Evolutionary conservation across 805 yeast genomes (phyloP).

Genomic region (Metahyphopichia silvanorum): DNA sequence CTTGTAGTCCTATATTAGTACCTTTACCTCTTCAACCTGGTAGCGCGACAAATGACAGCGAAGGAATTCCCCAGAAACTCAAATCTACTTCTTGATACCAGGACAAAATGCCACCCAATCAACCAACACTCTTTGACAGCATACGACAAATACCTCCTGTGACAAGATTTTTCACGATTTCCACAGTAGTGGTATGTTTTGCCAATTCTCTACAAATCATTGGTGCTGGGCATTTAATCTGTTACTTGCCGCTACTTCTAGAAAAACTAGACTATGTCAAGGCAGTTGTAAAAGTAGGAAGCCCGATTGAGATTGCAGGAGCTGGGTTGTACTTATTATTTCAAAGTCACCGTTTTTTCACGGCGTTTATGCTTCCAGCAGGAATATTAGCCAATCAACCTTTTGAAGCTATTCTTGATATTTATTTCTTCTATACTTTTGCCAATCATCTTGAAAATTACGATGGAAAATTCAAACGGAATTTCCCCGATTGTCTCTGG

Average conservation of each 20-base stretch:
- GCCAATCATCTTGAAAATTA: conserved; percentile 51
- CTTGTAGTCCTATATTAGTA: no score
- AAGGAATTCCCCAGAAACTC: not conserved
- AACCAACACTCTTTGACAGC: conserved; percentile 14
- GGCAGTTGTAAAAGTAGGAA: conserved; percentile 2
- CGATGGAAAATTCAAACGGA: conserved; percentile 43
- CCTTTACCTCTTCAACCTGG: no score
- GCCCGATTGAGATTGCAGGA: conserved; percentile 2
- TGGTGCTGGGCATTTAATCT: conserved; percentile 9
- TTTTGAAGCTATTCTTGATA: conserved; percentile 38
- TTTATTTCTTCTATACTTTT: conserved; percentile 56
- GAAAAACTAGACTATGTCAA: conserved; percentile 5
- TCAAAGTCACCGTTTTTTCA: conserved; percentile 46
- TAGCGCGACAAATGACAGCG: no score
- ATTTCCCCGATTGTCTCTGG: conserved; percentile 55
- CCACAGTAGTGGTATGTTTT: conserved; percentile 45
- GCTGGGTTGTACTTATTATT: conserved; percentile 14
- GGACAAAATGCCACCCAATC: conserved; percentile 4
- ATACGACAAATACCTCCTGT: conserved; percentile 53
- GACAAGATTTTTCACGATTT: conserved; percentile 52
- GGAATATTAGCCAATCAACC: conserved; percentile 22
- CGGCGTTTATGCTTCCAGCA: conserved; percentile 48
- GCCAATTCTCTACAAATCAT: conserved; percentile 19
- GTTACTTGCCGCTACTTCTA: conserved; percentile 8
- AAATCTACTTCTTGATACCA: not conserved